These are phyloP conservation scores for Vicia faba DNA, from an alignment of 306 rosid genomes.

Conservation along the genomic window DNA sequence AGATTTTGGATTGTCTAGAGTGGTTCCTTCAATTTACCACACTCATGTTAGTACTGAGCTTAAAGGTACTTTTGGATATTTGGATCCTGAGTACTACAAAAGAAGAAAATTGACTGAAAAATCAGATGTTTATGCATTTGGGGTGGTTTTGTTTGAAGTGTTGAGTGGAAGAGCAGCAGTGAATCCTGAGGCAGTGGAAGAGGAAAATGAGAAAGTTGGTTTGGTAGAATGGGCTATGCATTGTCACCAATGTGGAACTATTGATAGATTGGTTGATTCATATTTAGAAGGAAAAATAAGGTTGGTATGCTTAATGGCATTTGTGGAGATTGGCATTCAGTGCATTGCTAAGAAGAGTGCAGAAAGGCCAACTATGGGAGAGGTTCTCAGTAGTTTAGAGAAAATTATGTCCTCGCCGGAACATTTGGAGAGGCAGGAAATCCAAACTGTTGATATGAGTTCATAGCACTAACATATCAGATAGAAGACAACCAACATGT, in stretches of 20 bases:
- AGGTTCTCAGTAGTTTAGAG: slow-evolving; percentile 44
- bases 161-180: slow-evolving; percentile 50
- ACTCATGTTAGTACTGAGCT: slow-evolving; percentile 51
- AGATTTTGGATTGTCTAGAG: slow-evolving; percentile 58
- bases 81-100: slow-evolving; percentile 52
- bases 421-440: slow-evolving; percentile 29
- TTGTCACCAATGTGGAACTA: slow-evolving; percentile 34
- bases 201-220: slow-evolving; percentile 40
- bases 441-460: neutral
- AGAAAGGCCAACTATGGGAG: slow-evolving; percentile 52
- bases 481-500: too few relatives aligned
- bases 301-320: slow-evolving; percentile 36
- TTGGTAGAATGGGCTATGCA: slow-evolving; percentile 52
- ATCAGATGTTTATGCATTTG: slow-evolving; percentile 66
- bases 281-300: slow-evolving; percentile 35
- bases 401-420: slow-evolving; percentile 29
- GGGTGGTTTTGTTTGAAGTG: slow-evolving; percentile 62
- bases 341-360: slow-evolving; percentile 38
- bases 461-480: neutral
- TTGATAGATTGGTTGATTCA: slow-evolving; percentile 45
- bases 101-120: slow-evolving; percentile 48
- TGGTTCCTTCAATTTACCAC: slow-evolving; percentile 26
- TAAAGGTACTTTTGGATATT: slow-evolving; percentile 48
- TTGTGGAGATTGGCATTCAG: slow-evolving; percentile 42
- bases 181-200: slow-evolving; percentile 34